phyloP scores from a whole-genome alignment of 83 land plant genomes.

The Thuja plicata region DNA sequence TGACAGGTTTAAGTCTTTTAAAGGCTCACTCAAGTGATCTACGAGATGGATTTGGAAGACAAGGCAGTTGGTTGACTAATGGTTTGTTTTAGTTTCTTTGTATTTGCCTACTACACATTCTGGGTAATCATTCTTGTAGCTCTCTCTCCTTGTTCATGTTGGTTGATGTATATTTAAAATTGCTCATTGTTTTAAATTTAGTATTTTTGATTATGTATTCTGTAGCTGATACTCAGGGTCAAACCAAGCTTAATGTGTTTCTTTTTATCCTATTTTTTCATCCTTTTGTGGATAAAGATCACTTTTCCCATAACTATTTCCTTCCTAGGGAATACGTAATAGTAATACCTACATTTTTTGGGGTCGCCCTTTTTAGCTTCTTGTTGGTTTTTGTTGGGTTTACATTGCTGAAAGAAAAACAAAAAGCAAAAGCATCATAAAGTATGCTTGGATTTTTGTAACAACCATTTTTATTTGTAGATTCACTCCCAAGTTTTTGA shows the following conservation, averaged over 20 bases:
- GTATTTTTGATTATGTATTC: background rate
- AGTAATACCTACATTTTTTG: no score
- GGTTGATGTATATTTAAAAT: no score
- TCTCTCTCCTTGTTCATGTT: no score
- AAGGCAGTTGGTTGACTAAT: slow-evolving; percentile 69
- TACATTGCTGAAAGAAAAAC: slow-evolving; percentile 71
- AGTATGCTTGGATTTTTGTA: background rate
- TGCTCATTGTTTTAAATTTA: background rate
- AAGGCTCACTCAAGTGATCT: background rate
- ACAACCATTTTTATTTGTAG: background rate
- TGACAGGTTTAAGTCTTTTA: background rate
- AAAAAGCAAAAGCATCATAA: slow-evolving; percentile 45
- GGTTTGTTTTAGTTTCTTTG: slow-evolving; percentile 52
- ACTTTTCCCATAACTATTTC: no score
- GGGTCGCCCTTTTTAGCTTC: no score
- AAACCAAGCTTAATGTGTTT: slow-evolving; percentile 93
- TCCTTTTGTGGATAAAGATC: slow-evolving; percentile 68
- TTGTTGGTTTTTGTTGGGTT: no score
- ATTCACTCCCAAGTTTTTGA: background rate
- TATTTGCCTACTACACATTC: slow-evolving; percentile 88
- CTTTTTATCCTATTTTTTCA: slow-evolving; percentile 62
- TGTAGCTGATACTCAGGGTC: background rate
- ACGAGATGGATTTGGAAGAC: slow-evolving; percentile 73
- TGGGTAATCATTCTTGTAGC: slow-evolving; percentile 93
- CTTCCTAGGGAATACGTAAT: no score